phyloP scores from a whole-genome alignment of 495 filamentous ascomycete genomes.

The Bacidia gigantensis region DNA sequence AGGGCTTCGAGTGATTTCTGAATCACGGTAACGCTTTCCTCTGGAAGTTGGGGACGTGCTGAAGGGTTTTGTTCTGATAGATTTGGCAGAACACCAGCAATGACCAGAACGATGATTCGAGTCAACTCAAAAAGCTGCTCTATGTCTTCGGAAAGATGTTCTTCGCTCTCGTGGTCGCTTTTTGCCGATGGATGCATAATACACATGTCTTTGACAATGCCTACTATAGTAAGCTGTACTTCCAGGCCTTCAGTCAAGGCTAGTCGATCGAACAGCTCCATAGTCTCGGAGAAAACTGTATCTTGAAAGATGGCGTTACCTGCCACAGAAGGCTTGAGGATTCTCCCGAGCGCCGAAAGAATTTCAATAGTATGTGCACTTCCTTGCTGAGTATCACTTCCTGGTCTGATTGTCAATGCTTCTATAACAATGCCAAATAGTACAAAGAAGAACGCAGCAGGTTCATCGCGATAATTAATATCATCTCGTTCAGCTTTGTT shows the following conservation, averaged over 20 bases:
- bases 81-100: slow-evolving; percentile 76
- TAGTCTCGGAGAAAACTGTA: slow-evolving; percentile 90
- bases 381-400: slow-evolving; percentile 53
- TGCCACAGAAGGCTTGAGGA: slow-evolving; percentile 84
- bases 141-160: slow-evolving; percentile 85
- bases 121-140: slow-evolving; percentile 97
- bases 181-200: slow-evolving; percentile 82
- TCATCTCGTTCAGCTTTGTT: slow-evolving; percentile 28
- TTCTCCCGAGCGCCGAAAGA: slow-evolving; percentile 84
- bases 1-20: slow-evolving; percentile 69
- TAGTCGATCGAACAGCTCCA: slow-evolving; percentile 88
- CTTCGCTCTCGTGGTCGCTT: slow-evolving; percentile 45
- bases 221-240: slow-evolving; percentile 85
- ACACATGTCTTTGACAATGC: slow-evolving; percentile 81
- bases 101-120: slow-evolving; percentile 82
- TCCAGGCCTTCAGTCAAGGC: slow-evolving; percentile 78
- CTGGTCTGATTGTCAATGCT: slow-evolving; percentile 68
- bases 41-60: slow-evolving; percentile 56
- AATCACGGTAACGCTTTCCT: slow-evolving; percentile 66
- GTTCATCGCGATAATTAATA: slow-evolving; percentile 96
- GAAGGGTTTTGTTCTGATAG: slow-evolving; percentile 61
- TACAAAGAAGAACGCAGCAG: slow-evolving; percentile 97
- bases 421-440: slow-evolving; percentile 95
- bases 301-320: slow-evolving; percentile 94
- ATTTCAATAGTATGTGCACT: slow-evolving; percentile 80